Percentiles rank a stretch among this genome's conserved stretches.
Evolutionary conservation across 371 early-diverging fungal species (phyloP).

Genomic region (Phascolomyces articulosus): DNA sequence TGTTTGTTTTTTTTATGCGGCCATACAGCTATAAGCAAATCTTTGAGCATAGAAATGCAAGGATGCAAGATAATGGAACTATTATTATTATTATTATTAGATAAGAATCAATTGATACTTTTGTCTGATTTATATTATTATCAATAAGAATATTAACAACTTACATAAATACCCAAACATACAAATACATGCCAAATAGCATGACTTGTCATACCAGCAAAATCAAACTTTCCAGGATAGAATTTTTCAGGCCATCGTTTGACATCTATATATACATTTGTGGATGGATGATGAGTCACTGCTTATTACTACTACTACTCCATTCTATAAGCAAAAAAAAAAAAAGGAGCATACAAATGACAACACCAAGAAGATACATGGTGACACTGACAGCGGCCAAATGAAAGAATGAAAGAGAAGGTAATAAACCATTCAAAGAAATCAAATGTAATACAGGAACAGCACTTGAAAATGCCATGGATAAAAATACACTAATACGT

Average conservation of each 20-base stretch:
- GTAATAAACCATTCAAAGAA: slow-evolving; percentile 41
- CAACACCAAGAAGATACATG: slow-evolving; percentile 62
- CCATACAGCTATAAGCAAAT: slow-evolving; percentile 45
- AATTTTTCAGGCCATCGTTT: slow-evolving; percentile 75
- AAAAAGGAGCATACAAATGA: slow-evolving; percentile 44
- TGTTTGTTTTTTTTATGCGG: slow-evolving; percentile 5
- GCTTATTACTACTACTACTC: no score
- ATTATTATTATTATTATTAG: neutral
- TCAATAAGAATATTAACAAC: slow-evolving; percentile 10
- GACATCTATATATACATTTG: slow-evolving; percentile 51
- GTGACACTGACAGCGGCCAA: slow-evolving; percentile 52
- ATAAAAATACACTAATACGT: slow-evolving; percentile 63
- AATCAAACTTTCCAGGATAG: slow-evolving; percentile 78
- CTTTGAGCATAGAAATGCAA: slow-evolving; percentile 49
- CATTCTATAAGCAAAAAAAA: no score
- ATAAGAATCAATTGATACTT: no score
- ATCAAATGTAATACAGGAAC: slow-evolving; percentile 62
- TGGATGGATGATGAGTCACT: no score
- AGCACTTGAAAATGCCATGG: slow-evolving; percentile 64
- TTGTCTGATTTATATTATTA: no score
- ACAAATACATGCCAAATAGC: slow-evolving; percentile 82
- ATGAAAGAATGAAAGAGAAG: slow-evolving; percentile 50
- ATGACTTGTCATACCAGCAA: slow-evolving; percentile 71
- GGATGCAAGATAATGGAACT: slow-evolving; percentile 58
- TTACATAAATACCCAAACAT: slow-evolving; percentile 62